Base-by-base conservation (phyloP, 257 asterid species). In the Primulina tabacum region DNA sequence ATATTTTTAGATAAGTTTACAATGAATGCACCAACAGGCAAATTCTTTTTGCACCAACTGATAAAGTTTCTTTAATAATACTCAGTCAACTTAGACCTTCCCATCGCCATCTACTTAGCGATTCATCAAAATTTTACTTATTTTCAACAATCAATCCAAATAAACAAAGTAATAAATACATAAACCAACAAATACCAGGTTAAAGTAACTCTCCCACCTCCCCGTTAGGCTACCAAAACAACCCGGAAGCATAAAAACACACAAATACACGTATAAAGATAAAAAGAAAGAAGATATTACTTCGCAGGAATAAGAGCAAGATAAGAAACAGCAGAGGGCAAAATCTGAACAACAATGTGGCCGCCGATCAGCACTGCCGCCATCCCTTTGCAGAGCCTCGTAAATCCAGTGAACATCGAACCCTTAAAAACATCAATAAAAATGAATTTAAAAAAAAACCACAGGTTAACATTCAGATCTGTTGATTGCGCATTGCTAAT, bases 261-360 rank as follows among this genome's bases (percentile, higher is more conserved):
- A 26, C 28, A 60, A 35, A 63, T 4, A 47, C 18, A 24, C 38
- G 21, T 16, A n/a, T 29, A 34, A 8, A 76, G 57, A 64, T 50
- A 20, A 62, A 28, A 60, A 6, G 60, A 57, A 64, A 63, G 56
- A 60, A 63, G 40, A 24, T 40, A 72, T 50, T 86, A 94, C 99
- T 86, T 94, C 71, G 98, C 96, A 60, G 99, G 99, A 72, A 91
- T 88, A 59, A 94, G 98, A 69, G 99, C 96, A 26, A 94, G 90
- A 74, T 87, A 87, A 35, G 95, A 81, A 78, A 86, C 74, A 63
- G 92, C 84, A 76, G 92, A 75, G 26, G 99, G 95, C 18, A 88
- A 56, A 76, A 86, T 83, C 82, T 89, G 92, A 40, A 87, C 83
- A 68, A 83, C 85, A 81, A 89, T 62, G 85, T 94, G 97, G 26